A percentile compares a stretch with the other conserved stretches of the same genome.
Evolutionary conservation across 2,329 filamentous ascomycete genomes (phyloP).

Genomic region (Juglanconis sp.): DNA sequence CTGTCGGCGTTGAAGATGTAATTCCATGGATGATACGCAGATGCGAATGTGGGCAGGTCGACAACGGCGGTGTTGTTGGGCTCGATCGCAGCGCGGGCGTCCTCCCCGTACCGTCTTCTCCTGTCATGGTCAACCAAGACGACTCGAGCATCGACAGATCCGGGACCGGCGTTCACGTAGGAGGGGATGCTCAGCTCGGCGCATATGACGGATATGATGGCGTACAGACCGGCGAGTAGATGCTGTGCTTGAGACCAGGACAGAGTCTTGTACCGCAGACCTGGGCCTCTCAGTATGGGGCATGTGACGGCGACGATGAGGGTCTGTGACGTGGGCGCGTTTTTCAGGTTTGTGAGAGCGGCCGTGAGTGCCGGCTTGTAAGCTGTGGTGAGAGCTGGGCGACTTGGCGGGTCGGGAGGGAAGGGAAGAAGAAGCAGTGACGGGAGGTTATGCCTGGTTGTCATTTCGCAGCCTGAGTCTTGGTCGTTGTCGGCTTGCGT

Average conservation of each 20-base stretch:
- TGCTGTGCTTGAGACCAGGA: conserved; percentile 68
- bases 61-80: conserved; percentile 45
- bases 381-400: conserved; percentile 51
- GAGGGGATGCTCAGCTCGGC: conserved; percentile 58
- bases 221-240: conserved; percentile 75
- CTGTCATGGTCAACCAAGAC: conserved; percentile 65
- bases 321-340: conserved; percentile 31
- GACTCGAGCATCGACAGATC: conserved; percentile 73
- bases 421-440: conserved; percentile 63
- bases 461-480: background rate
- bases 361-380: conserved; percentile 58
- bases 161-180: conserved; percentile 55
- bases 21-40: conserved; percentile 58
- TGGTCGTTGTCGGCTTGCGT: background rate
- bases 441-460: conserved; percentile 29
- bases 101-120: conserved; percentile 28
- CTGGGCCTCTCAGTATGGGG: conserved; percentile 55
- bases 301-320: conserved; percentile 59
- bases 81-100: conserved; percentile 35
- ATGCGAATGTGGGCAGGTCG: conserved; percentile 50
- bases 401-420: conserved; percentile 54
- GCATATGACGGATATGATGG: conserved; percentile 70
- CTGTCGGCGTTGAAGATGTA: conserved; percentile 63
- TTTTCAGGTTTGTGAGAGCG: conserved; percentile 48
- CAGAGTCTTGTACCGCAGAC: conserved; percentile 47